Evolutionary conservation across 148 eudicot species (phyloP).

Genomic region (Camellia japonica): DNA sequence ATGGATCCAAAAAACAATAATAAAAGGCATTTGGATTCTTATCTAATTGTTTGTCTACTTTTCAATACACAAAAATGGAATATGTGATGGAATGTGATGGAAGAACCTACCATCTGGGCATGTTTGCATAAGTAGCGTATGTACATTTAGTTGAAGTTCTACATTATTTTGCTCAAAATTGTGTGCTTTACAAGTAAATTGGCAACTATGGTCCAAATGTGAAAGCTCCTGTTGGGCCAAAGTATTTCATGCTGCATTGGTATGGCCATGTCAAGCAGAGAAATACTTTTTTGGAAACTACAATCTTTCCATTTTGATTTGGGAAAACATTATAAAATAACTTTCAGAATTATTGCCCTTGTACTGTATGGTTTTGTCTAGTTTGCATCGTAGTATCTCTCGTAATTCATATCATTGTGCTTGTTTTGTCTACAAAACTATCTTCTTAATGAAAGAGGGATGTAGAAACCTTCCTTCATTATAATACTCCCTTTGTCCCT

Average conservation of each 20-base stretch:
- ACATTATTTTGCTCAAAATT: background rate
- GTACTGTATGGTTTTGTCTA: background rate
- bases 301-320: background rate
- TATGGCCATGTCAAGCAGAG: background rate
- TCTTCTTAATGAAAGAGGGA: background rate
- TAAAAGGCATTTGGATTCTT: background rate
- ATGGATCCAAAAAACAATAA: background rate
- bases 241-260: background rate
- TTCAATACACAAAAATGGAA: background rate
- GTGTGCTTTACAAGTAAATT: background rate
- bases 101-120: slow-evolving; percentile 1
- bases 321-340: background rate
- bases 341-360: background rate
- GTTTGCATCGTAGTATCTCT: background rate
- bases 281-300: background rate
- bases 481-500: background rate
- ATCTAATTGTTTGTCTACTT: background rate
- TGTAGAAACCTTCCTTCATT: background rate
- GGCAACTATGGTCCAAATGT: background rate
- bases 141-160: background rate
- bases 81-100: slow-evolving; percentile 10
- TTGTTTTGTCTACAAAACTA: background rate
- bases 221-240: background rate
- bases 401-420: background rate
- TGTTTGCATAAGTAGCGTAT: background rate